Conservation (phyloP, 768 basidiomycete species). For the Leccinum longicurvipes region DNA sequence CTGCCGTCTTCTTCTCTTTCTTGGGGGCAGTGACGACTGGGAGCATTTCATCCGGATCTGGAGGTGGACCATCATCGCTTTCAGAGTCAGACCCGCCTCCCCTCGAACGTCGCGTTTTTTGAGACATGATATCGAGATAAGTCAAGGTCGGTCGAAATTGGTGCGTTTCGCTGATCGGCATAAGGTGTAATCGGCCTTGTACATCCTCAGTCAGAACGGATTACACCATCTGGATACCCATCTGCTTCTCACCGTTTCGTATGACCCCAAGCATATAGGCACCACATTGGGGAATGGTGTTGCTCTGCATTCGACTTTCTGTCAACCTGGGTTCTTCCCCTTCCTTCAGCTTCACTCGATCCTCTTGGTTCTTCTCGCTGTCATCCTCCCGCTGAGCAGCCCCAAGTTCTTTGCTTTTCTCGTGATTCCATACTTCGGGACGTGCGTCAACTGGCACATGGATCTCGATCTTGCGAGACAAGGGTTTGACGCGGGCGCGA, state of each 20-base stretch:
- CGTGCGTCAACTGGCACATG: slow-evolving; percentile 82
- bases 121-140: slow-evolving; percentile 71
- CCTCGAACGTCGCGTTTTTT: slow-evolving; percentile 53
- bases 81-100: slow-evolving; percentile 59
- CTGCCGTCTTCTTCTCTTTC: slow-evolving; percentile 60
- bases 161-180: slow-evolving; percentile 74
- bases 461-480: slow-evolving; percentile 62
- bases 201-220: slow-evolving; percentile 8
- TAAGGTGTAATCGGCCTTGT: slow-evolving; percentile 69
- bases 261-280: slow-evolving; percentile 76
- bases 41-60: slow-evolving; percentile 69
- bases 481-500: slow-evolving; percentile 66
- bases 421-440: slow-evolving; percentile 76
- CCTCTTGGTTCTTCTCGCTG: slow-evolving; percentile 71
- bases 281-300: slow-evolving; percentile 62
- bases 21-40: slow-evolving; percentile 39
- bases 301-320: slow-evolving; percentile 72
- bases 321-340: slow-evolving; percentile 60
- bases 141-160: slow-evolving; percentile 82
- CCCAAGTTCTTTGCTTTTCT: slow-evolving; percentile 65
- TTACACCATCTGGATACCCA: not conserved
- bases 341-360: slow-evolving; percentile 40
- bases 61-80: slow-evolving; percentile 75
- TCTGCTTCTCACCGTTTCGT: slow-evolving; percentile 52
- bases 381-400: slow-evolving; percentile 69